Percentiles rank a stretch among this genome's conserved stretches.
phyloP scores from a whole-genome alignment of 2,329 filamentous ascomycete genomes.

The Ophiostoma australiae region DNA sequence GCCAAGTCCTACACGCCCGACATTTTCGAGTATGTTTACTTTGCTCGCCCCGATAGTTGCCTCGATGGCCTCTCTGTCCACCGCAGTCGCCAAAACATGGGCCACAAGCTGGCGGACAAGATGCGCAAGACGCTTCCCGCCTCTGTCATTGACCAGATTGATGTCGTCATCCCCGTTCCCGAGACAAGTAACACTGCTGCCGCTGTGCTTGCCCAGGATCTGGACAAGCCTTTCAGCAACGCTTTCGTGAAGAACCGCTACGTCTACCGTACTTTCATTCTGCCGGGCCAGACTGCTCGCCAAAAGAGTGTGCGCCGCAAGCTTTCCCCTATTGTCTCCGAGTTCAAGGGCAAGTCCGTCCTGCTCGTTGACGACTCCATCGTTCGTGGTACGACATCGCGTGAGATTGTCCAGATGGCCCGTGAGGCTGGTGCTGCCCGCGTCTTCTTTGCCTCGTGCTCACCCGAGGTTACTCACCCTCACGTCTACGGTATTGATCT shows the following conservation, averaged over 20 bases:
- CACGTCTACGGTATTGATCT: constrained; percentile 62
- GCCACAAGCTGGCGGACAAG: constrained; percentile 69
- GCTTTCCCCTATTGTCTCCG: constrained; percentile 76
- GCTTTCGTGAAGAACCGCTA: constrained; percentile 89
- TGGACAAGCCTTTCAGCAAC: constrained; percentile 72
- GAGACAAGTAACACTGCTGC: constrained; percentile 74
- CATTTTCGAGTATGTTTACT: constrained; percentile 85
- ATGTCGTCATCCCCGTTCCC: constrained; percentile 45
- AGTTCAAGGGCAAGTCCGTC: constrained; percentile 77
- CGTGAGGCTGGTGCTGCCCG: constrained; percentile 41
- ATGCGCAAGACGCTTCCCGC: constrained; percentile 64
- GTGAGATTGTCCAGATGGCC: constrained; percentile 45
- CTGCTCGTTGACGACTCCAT: constrained; percentile 79
- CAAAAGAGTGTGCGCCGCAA: constrained; percentile 87
- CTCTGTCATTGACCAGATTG: constrained; percentile 68
- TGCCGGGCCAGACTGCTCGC: constrained; percentile 67
- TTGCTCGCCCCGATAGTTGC: constrained; percentile 72
- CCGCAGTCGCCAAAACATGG: constrained; percentile 80
- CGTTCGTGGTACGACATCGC: constrained; percentile 56
- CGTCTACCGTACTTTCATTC: constrained; percentile 78
- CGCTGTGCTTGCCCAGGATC: constrained; percentile 65
- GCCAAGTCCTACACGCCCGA: constrained; percentile 72
- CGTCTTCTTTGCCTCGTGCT: constrained; percentile 69
- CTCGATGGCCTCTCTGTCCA: constrained; percentile 89
- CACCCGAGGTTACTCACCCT: constrained; percentile 75